Evolutionary conservation across 2,329 filamentous ascomycete genomes (phyloP).

Genomic region (Fusarium irregulare): DNA sequence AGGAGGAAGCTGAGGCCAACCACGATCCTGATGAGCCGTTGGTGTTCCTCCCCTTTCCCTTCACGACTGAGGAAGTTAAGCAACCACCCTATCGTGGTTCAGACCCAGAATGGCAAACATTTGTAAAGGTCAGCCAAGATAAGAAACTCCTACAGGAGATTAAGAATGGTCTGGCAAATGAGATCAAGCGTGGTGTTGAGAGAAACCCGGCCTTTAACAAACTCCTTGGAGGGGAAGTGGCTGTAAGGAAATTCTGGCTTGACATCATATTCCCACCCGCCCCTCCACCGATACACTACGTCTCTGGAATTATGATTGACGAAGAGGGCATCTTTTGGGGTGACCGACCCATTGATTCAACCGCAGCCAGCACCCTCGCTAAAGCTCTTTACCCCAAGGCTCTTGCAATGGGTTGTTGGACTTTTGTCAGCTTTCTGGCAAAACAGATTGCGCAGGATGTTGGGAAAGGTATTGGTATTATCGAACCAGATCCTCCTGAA

Average conservation of each 20-base stretch:
- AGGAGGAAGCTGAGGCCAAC: constrained; percentile 54
- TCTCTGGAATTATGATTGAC: constrained; percentile 65
- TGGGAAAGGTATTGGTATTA: constrained; percentile 59
- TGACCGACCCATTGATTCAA: constrained; percentile 61
- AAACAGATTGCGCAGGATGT: constrained; percentile 59
- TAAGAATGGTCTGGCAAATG: constrained; percentile 51
- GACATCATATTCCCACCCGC: constrained; percentile 69
- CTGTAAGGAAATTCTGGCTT: constrained; percentile 66
- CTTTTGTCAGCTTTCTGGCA: constrained; percentile 61
- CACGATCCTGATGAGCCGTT: constrained; percentile 58
- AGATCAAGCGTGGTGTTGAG: constrained; percentile 54
- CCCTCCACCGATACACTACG: constrained; percentile 69
- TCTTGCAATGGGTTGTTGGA: constrained; percentile 62
- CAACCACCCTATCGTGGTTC: constrained; percentile 63
- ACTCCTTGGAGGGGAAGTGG: constrained; percentile 59
- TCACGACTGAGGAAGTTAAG: constrained; percentile 62
- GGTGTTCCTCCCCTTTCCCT: constrained; percentile 71
- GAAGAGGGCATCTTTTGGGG: constrained; percentile 62
- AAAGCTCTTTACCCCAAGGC: constrained; percentile 66
- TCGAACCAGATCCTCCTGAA: constrained; percentile 41
- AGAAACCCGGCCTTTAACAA: constrained; percentile 56
- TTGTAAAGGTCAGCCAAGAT: constrained; percentile 68
- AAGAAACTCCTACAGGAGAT: constrained; percentile 59
- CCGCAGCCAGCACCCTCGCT: constrained; percentile 57
- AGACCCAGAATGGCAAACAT: constrained; percentile 73